Evolutionary conservation across 129 eudicot genomes (phyloP), one percentile per base, ranked within the genome.

Genomic region (Glebionis coronaria): DNA sequence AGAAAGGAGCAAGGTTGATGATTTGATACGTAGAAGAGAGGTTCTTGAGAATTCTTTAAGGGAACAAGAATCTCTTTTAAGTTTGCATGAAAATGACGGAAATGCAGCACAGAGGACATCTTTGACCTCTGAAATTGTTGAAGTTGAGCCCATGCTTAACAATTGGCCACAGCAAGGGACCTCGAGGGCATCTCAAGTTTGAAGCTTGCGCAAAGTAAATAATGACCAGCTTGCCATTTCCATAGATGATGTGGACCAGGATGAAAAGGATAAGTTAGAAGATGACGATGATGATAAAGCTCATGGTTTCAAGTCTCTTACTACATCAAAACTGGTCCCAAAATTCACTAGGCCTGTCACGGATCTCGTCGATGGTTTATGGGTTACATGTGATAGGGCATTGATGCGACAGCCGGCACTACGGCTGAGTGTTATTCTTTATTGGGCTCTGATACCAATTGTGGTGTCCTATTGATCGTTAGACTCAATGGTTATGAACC

Each of bases 221-320:
- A 92, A 82, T 55, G 98, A 92, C 45, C 98, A 88, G 63, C 95
- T 93, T 74, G 87, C 96, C 18, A 80, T 93, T 63, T 86, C 98
- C 44, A 83, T 93, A 70, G 96, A 86, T 79, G 98, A 88, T 61
- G 21, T 76, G 79, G 95, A 93, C 68, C 73, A 80, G 5, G 81
- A 65, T 76, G 80, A 78, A 53, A 76, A 56, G 27, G 79, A 72
- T n/a, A 77, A 73, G 66, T 73, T 90, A 72, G 95, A 78, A 57
- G 88, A 85, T 35, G 98, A 92, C 45, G 98, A 93, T 72, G 96
- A 93, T 74, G 98, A 88, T 82, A 93, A 93, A 82, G 98, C 96
- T 76, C 98, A 92, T 81, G 98, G 98, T 44, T 92, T 92, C 83
- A 92, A 88, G 89, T 92, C 98, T 61, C 96, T 92, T 42, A 84